phyloP scores from a whole-genome alignment of 495 filamentous ascomycete species.

The Xylaria curta region DNA sequence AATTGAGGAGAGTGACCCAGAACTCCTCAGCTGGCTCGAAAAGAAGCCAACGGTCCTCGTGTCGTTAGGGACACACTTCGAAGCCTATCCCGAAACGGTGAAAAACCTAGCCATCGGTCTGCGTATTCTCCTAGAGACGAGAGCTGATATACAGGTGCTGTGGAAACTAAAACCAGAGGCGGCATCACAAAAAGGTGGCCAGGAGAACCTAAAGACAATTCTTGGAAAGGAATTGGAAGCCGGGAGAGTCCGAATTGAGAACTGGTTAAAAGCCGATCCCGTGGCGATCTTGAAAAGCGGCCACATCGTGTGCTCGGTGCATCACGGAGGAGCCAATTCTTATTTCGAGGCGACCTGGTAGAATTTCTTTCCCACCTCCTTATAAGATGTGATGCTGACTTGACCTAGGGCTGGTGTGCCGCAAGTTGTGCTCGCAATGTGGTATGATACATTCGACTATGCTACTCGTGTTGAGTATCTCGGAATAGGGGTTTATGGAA shows the following conservation, averaged over 20 bases:
- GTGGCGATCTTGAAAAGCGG: conserved; percentile 45
- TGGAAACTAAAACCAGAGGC: conserved; percentile 48
- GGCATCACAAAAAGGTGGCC: conserved; percentile 21
- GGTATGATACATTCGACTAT: conserved; percentile 63
- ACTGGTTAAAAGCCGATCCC: conserved; percentile 49
- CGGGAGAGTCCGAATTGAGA: conserved; percentile 38
- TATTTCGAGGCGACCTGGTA: conserved; percentile 51
- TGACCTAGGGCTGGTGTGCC: conserved; percentile 52
- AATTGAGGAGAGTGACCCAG: conserved; percentile 40
- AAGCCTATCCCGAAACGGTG: conserved; percentile 26
- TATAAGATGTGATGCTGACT: background rate
- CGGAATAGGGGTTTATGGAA: conserved; percentile 59
- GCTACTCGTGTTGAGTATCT: conserved; percentile 58
- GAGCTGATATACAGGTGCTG: conserved; percentile 46
- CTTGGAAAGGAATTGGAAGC: conserved; percentile 29
- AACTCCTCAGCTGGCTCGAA: conserved; percentile 44
- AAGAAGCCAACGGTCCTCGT: conserved; percentile 47
- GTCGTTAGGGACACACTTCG: conserved; percentile 47
- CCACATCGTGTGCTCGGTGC: conserved; percentile 47
- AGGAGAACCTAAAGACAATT: conserved; percentile 26
- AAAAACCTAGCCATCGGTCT: conserved; percentile 47
- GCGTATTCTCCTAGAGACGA: conserved; percentile 38
- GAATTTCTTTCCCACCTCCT: conserved; percentile 11
- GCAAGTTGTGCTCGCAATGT: conserved; percentile 58
- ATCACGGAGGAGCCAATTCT: conserved; percentile 55